phyloP scores from a whole-genome alignment of 768 basidiomycete genomes.

The Collybia sordida region DNA sequence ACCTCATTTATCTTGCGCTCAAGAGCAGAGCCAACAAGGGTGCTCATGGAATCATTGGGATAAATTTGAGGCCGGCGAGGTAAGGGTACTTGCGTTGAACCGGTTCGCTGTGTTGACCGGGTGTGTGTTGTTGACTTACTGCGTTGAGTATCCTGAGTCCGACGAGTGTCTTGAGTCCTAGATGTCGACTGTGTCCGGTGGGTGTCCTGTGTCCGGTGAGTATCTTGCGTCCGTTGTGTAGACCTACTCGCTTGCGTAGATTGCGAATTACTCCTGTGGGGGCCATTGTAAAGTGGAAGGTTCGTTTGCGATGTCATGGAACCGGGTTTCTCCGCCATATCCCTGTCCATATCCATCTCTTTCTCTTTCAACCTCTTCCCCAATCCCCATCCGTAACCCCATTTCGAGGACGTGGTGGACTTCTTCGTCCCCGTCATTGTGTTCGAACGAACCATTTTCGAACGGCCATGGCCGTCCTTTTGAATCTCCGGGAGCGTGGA shows the following conservation, averaged over 20 bases:
- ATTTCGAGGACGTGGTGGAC: constrained; percentile 43
- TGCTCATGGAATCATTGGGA: constrained; percentile 67
- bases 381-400: constrained; percentile 74
- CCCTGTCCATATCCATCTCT: constrained; percentile 30
- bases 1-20: constrained; percentile 70
- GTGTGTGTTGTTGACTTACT: constrained; percentile 22
- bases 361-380: constrained; percentile 55
- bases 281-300: constrained; percentile 40
- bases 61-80: constrained; percentile 26
- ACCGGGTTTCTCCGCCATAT: constrained; percentile 25
- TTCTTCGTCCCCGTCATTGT: constrained; percentile 62
- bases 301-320: constrained; percentile 27
- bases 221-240: constrained; percentile 17
- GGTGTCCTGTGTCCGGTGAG: constrained; percentile 9
- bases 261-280: constrained; percentile 37
- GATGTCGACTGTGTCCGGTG: constrained; percentile 3
- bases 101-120: constrained; percentile 22
- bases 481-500: constrained; percentile 28
- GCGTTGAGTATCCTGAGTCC: constrained; percentile 25
- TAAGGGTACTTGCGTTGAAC: constrained; percentile 7
- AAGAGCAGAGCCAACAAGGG: constrained; percentile 72
- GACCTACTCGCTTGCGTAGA: constrained; percentile 37
- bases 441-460: constrained; percentile 46
- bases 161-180: constrained; percentile 15
- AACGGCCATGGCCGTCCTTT: constrained; percentile 36